Evolutionary conservation across 1,139 yeast genomes (phyloP).

Genomic region (Yamadazyma atlantica): DNA sequence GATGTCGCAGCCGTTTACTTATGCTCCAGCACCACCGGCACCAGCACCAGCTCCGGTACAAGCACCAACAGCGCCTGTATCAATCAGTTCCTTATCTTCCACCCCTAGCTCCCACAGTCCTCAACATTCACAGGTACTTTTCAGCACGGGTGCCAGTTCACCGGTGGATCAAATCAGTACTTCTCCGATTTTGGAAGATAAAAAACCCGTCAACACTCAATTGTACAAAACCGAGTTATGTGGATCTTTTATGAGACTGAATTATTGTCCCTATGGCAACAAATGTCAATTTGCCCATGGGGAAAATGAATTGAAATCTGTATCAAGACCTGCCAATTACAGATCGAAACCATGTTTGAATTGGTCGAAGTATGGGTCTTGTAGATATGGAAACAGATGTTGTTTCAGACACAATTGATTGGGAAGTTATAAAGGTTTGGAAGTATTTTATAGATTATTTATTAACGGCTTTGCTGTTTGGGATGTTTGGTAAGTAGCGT

Average conservation of each 20-base stretch:
- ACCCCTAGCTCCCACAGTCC: conserved; percentile 1
- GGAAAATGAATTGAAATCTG: conserved; percentile 65
- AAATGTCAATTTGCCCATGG: conserved; percentile 98
- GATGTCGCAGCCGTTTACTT: background rate
- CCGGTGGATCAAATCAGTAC: background rate
- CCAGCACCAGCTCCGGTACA: background rate
- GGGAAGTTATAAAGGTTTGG: too few relatives aligned
- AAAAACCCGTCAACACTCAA: conserved; percentile 54
- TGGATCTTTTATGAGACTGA: conserved; percentile 71
- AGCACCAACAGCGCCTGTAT: background rate
- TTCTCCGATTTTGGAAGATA: conserved; percentile 10
- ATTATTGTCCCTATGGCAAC: conserved; percentile 80
- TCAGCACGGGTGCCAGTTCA: background rate
- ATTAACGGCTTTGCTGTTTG: too few relatives aligned
- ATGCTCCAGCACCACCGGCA: background rate
- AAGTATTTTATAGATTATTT: too few relatives aligned
- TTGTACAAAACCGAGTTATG: conserved; percentile 91
- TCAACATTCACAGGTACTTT: background rate
- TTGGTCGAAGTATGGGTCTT: conserved; percentile 79
- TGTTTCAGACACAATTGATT: conserved; percentile 70
- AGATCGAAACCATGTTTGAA: conserved; percentile 90
- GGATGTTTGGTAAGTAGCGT: too few relatives aligned
- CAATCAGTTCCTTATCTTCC: background rate
- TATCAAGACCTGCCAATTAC: conserved; percentile 82
- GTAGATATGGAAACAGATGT: conserved; percentile 89